phyloP scores from a whole-genome alignment of 768 basidiomycete genomes.

The Sistotremastrum niveocremeum region DNA sequence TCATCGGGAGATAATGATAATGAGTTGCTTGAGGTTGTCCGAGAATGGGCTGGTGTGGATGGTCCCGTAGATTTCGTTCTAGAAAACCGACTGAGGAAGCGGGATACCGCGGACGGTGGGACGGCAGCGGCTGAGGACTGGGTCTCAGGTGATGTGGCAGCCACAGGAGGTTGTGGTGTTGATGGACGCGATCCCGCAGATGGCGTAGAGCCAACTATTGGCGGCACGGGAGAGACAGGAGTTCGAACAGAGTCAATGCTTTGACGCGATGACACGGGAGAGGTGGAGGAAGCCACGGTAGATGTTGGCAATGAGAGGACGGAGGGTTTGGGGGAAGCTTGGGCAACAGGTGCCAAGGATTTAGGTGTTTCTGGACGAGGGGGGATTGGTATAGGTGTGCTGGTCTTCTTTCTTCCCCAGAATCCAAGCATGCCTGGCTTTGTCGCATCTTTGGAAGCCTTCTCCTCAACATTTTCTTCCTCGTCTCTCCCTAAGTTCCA shows the following conservation, averaged over 20 bases:
- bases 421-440: conserved; percentile 57
- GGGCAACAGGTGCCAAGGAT: not conserved
- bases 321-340: no score
- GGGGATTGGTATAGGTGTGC: conserved; percentile 8
- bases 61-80: conserved; percentile 22
- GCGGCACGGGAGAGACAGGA: conserved; percentile 4
- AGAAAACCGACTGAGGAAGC: conserved; percentile 68
- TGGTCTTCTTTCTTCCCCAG: conserved; percentile 36
- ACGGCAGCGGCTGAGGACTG: conserved; percentile 9
- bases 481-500: conserved; percentile 46
- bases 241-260: not conserved
- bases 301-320: not conserved
- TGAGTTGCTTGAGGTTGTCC: conserved; percentile 31
- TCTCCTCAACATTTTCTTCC: conserved; percentile 24
- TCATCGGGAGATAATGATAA: conserved; percentile 69
- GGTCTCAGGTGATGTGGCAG: conserved; percentile 7
- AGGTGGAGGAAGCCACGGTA: not conserved
- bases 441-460: conserved; percentile 34
- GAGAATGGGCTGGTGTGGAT: conserved; percentile 1
- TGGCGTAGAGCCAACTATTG: conserved; percentile 3
- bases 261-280: not conserved
- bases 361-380: not conserved
- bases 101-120: conserved; percentile 57
- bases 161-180: conserved; percentile 6
- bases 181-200: conserved; percentile 4